Evolutionary conservation across 345 rosid species (phyloP), one percentile per base, ranked within the genome.

Genomic region (Eucalyptus decipiens): DNA sequence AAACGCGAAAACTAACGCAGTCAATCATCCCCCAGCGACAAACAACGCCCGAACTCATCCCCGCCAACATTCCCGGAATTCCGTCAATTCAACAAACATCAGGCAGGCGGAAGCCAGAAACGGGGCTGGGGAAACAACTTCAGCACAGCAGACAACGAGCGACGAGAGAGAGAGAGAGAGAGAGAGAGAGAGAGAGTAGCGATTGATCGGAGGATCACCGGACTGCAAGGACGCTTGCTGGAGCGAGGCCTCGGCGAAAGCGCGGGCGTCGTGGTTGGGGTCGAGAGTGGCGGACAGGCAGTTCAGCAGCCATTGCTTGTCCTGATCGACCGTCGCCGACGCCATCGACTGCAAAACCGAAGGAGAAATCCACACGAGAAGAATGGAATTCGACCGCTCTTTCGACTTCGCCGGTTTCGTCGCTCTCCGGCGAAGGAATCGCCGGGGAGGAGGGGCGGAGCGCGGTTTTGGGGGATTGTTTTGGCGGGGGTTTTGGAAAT

Each of bases 221-320:
- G 97, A 96, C 89, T 97, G 99, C 90, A 95, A 94, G 90, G 98
- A 94, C 89, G 97, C 98, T 88, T 95, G 98, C 88, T 91, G 89
- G 65, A 97, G 97, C 18, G 98, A 96, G 62, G 96, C 92, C 92
- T 97, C 98, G 1, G 99, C 96, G 91, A 95, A 97, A 58, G 98
- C 94, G 86, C 98, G 98, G 91, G 95, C 94, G 86, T 94, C 95
- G 87, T 92, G 96, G 92, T 92, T 94, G 88, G 96, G 98, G 90
- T 95, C 99, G n/a, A 97, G 97, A 83, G 97, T 95, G 54, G 98
- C 97, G 87, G 96, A 92, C 90, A 97, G 93, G 94, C 98, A 96
- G 87, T 94, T 95, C 80, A 95, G 93, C 16, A 97, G 94, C 99
- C 99, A 97, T 85, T 96, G 97, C 92, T 96, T 97, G 91, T 97